Percentiles rank a stretch among this genome's conserved stretches.
These are phyloP conservation scores for Exophiala alcalophila DNA, from an alignment of 2,329 filamentous ascomycete genomes.

Conservation along the genomic window DNA sequence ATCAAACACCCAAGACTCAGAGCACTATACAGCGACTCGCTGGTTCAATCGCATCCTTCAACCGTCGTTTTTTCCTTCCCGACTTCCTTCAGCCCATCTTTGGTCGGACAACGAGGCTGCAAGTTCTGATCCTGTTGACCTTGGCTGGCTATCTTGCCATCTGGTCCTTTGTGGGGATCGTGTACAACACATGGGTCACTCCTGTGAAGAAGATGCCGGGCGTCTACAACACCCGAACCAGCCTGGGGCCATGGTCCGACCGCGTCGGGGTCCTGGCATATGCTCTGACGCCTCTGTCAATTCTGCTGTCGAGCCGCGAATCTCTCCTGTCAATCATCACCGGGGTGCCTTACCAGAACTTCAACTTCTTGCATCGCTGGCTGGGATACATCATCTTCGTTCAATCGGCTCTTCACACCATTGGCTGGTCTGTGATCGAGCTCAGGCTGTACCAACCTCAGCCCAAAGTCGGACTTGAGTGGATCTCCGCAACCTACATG, in stretches of 20 bases:
- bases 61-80: slow-evolving; percentile 57
- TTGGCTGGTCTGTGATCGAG: slow-evolving; percentile 68
- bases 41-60: slow-evolving; percentile 41
- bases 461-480: slow-evolving; percentile 55
- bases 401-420: slow-evolving; percentile 66
- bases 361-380: slow-evolving; percentile 77
- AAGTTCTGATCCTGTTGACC: slow-evolving; percentile 60
- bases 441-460: slow-evolving; percentile 68
- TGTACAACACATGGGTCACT: slow-evolving; percentile 67
- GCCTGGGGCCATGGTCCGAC: slow-evolving; percentile 66
- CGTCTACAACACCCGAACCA: slow-evolving; percentile 62
- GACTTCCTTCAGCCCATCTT: slow-evolving; percentile 60
- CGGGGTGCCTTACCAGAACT: slow-evolving; percentile 71
- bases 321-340: slow-evolving; percentile 67
- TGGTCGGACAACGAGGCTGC: slow-evolving; percentile 65
- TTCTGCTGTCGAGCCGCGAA: slow-evolving; percentile 66
- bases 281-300: slow-evolving; percentile 67
- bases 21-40: slow-evolving; percentile 32
- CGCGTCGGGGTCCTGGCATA: slow-evolving; percentile 69
- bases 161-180: slow-evolving; percentile 67
- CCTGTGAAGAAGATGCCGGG: slow-evolving; percentile 58
- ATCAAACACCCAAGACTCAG: not conserved
- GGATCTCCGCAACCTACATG: slow-evolving; percentile 65
- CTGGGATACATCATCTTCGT: slow-evolving; percentile 68
- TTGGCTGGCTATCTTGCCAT: slow-evolving; percentile 62